Evolutionary conservation across 305 asterid species (phyloP), one percentile per base, ranked within the genome.

Genomic region (Rubia peregrina): DNA sequence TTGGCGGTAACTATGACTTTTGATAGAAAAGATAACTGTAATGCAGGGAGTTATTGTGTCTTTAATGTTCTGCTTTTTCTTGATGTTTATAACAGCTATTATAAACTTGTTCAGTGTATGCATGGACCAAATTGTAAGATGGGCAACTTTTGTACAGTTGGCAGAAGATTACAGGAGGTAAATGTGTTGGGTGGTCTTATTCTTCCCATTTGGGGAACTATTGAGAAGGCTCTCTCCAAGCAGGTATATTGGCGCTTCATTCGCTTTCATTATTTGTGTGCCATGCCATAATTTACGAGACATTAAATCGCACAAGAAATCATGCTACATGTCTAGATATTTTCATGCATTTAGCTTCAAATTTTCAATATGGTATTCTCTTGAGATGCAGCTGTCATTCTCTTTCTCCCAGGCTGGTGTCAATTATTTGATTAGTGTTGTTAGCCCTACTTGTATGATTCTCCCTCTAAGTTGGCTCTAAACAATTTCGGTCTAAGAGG

Each of bases 181-280:
- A 86, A 94, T 85, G 89, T 94, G 73, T 78, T 94, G 78, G 98
- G 98, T 74, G 98, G 99, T 66, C 95, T 94, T 61, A 92, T 94
- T 81, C 98, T 94, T 78, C 99, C 98, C 69, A 90, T 91, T 65
- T 94, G 99, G 99, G 99, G 98, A 69, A 90, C 98, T 60, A 78
- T 91, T 67, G 97, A 87, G 83, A 94, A 88, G 80, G 98, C 96
- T 7, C 96, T 94, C 71, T 83, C 95, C 69, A 94, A 88, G 84
- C 99, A 91, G 96, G 99, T 89, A 77, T 7, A n/a, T 69, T 69
- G 9, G 11, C 17, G 61, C 49, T 62, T 16, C 49, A 30, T 43
- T 24, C n/a, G 1, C 38, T 24, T 40, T 11, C 48, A 8, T n/a
- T 60, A 30, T 67, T 19, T 26, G 36, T 57, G 16, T 24, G 22